Conservation (phyloP, 1,139 yeast species). For the Lodderomyces elongisporus region DNA sequence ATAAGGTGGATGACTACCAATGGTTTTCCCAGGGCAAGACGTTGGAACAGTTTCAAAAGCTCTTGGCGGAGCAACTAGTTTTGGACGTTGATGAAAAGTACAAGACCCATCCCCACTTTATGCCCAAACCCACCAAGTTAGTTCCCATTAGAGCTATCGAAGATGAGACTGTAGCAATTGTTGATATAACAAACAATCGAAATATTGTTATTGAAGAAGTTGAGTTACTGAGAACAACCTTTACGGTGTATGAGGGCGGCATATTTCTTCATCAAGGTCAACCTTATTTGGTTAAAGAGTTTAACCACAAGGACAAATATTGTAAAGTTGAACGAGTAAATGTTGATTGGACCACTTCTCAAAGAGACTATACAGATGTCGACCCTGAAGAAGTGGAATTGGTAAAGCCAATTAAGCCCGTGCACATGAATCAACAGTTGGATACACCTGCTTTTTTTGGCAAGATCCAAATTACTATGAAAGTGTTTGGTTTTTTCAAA, state of each 20-base stretch:
- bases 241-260: conserved; percentile 93
- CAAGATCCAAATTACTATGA: conserved; percentile 59
- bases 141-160: conserved; percentile 81
- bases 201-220: conserved; percentile 80
- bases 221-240: conserved; percentile 85
- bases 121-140: conserved; percentile 76
- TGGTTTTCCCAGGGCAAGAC: conserved; percentile 41
- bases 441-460: conserved; percentile 78
- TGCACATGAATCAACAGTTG: conserved; percentile 15
- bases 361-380: conserved; percentile 86
- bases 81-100: conserved; percentile 51
- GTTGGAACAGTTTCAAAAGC: conserved; percentile 23
- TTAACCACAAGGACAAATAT: conserved; percentile 65
- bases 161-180: conserved; percentile 77
- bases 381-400: conserved; percentile 76
- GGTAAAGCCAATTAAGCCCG: conserved; percentile 46
- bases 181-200: conserved; percentile 73
- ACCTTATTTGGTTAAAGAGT: conserved; percentile 80
- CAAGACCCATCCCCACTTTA: conserved; percentile 51
- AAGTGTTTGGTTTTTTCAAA: conserved; percentile 91
- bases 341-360: conserved; percentile 91
- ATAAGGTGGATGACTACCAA: conserved; percentile 42
- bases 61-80: conserved; percentile 42
- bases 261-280: conserved; percentile 91
- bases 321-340: conserved; percentile 85